Conservation (phyloP, 495 filamentous ascomycete species). For the Lasiosphaeriaceae sp. region DNA sequence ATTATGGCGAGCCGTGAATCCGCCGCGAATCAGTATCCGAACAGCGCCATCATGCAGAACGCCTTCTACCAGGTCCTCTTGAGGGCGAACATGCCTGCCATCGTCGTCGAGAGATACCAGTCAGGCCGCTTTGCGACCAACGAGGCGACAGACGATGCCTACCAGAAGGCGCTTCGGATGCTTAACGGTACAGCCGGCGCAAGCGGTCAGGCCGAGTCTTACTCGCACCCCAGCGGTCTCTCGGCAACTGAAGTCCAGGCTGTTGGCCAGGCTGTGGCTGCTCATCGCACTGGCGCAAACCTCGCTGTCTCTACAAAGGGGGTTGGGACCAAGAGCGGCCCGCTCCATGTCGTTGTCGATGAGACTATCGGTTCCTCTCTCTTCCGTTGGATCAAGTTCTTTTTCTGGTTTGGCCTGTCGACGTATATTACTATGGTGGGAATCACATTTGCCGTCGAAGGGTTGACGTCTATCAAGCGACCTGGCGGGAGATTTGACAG, state of each 20-base stretch:
- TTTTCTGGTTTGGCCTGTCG: constrained; percentile 70
- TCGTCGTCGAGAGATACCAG: constrained; percentile 83
- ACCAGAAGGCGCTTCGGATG: constrained; percentile 67
- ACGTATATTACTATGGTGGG: constrained; percentile 70
- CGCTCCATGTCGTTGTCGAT: constrained; percentile 90
- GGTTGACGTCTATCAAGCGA: constrained; percentile 70
- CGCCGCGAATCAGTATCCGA: constrained; percentile 85
- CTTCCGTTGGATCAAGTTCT: constrained; percentile 88
- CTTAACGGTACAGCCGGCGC: constrained; percentile 46
- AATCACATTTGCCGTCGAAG: constrained; percentile 76
- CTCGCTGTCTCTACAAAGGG: constrained; percentile 48
- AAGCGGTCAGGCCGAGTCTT: constrained; percentile 29
- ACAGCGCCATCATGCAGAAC: constrained; percentile 80
- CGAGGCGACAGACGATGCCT: constrained; percentile 64
- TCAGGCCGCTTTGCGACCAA: constrained; percentile 75
- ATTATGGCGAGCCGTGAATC: constrained; percentile 62
- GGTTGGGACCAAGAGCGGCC: constrained; percentile 19
- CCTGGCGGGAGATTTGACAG: constrained; percentile 60
- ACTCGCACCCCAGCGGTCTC: constrained; percentile 37
- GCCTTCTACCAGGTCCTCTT: constrained; percentile 91
- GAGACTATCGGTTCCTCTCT: constrained; percentile 72
- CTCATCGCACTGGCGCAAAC: constrained; percentile 65
- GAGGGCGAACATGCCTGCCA: constrained; percentile 85
- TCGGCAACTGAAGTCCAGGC: constrained; percentile 69
- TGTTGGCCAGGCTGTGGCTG: constrained; percentile 82